Base-by-base conservation (phyloP, 768 basidiomycete species). In the Fibroporia radiculosa region DNA sequence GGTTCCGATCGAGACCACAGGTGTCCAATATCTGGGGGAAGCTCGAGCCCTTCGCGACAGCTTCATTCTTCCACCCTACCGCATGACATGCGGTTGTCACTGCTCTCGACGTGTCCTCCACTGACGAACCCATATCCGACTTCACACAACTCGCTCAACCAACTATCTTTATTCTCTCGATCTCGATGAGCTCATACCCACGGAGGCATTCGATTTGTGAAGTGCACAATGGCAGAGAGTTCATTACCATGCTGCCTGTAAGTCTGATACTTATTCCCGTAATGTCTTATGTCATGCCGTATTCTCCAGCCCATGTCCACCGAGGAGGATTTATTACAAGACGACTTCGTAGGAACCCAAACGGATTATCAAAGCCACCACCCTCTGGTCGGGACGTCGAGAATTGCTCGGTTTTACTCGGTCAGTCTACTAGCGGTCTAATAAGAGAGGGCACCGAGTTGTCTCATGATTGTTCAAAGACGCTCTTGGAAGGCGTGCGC, bases 171-270 rank as follows among this genome's bases (percentile, higher is more conserved):
- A n/a, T n/a, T n/a, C n/a, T n/a, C n/a, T n/a, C n/a, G n/a, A n/a
- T 38, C n/a, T 20, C 42, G 23, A 34, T 25, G 14, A 27, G 44
- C n/a, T 44, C 47, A 13, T 49, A 49, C 26, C 53, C 49, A 2
- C 45, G 44, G 22, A 47, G 49, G 3, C 47, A 50, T 33, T 46
- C 49, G 13, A 29, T 49, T 1, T 35, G 40, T 28, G 50, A 51
- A 23, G 20, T 38, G 10, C 45, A 46, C 26, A 36, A 47, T 29
- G 53, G 47, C 16, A 41, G 42, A 8, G 49, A 47, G 31, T 51
- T 40, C 40, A 36, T 54, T 20, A 43, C 40, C 13, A 48, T 54
- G 44, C 49, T 54, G 4, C 53, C 53, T 22, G 53, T 51, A 14
- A 20, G 40, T 35, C 27, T 31, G 10, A 11, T 7, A 4, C n/a